Evolutionary conservation across 192 early-diverging fungal species (phyloP), one percentile per base, ranked within the genome.

Genomic region (Endogone sp.): DNA sequence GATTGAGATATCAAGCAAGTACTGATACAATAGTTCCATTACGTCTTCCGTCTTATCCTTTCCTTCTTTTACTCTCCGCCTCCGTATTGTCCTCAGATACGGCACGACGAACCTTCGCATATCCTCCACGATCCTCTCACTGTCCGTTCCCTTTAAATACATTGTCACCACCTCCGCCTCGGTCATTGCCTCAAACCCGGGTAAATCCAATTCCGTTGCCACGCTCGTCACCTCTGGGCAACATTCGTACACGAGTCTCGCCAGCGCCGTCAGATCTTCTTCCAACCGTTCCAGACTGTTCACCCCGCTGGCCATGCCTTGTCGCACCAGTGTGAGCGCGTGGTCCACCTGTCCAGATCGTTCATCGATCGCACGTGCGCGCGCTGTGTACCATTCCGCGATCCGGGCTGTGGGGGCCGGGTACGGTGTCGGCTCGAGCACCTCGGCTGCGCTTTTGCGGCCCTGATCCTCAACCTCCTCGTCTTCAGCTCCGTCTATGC

Each of bases 321-420:
- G 71, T 27, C 74, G 82, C 26, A 88, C 70, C 25, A 91, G 64
- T 29, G 75, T 78, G 2, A 88, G 75, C 2, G 87, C 88, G 29
- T 85, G 74, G 27, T 81, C 79, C 20, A 79, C 71, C 57, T 82
- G 77, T 20, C 88, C 89, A 3, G 83, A 72, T 21, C 69, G 63
- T 11, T 58, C 69, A 59, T 91, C 89, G 29, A 88, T 86, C 8
- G 76, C 77, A 4, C 75, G 75, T 11, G 85, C 82, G 11, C 89
- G 80, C 20, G 80, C 64, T 28, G 71, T 74, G 70, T 90, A 91
- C 88, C 88, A 91, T 3, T 86, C 55, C 11, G 85, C 78, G 30
- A 89, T 77, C 3, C 63, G 57, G 9, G 75, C 65, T 8, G 71
- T 63, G 9, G 75, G 29, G 0, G 87, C 80, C 3, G 88, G 88